phyloP scores from a whole-genome alignment of 371 early-diverging fungal genomes.

The Dichotomocladium elegans region DNA sequence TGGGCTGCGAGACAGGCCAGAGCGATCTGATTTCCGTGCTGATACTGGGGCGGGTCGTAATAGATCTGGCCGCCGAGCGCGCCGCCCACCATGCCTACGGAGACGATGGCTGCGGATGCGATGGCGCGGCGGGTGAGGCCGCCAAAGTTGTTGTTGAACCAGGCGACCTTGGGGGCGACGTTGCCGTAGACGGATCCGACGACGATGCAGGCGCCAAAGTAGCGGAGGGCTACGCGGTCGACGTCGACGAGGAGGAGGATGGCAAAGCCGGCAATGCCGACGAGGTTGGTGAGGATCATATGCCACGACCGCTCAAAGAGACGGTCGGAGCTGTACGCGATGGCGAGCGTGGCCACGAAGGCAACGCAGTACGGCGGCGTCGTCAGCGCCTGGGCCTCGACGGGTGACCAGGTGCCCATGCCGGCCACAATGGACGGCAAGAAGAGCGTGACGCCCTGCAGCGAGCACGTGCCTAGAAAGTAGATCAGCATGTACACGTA shows the following conservation, averaged over 20 bases:
- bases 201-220: slow-evolving; percentile 20
- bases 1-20: slow-evolving; percentile 20
- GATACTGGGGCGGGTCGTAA: slow-evolving; percentile 9
- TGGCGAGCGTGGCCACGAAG: slow-evolving; percentile 13
- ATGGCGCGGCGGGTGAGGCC: slow-evolving; percentile 36
- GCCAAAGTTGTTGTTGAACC: slow-evolving; percentile 35
- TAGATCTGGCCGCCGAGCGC: slow-evolving; percentile 38
- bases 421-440: slow-evolving; percentile 29
- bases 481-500: slow-evolving; percentile 32
- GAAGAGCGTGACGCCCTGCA: slow-evolving; percentile 39
- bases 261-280: slow-evolving; percentile 24
- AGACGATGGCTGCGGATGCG: slow-evolving; percentile 33
- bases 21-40: slow-evolving; percentile 14
- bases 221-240: slow-evolving; percentile 6
- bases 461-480: slow-evolving; percentile 23
- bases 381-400: slow-evolving; percentile 28
- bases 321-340: slow-evolving; percentile 33
- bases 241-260: slow-evolving; percentile 19
- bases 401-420: slow-evolving; percentile 30
- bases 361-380: slow-evolving; percentile 28
- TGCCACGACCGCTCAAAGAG: slow-evolving; percentile 31
- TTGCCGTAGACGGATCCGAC: slow-evolving; percentile 24
- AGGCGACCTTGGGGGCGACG: slow-evolving; percentile 26
- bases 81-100: slow-evolving; percentile 31
- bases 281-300: slow-evolving; percentile 18